Percentiles rank a stretch among this genome's conserved stretches.
Conservation (phyloP, 2,329 filamentous ascomycete genomes). For the Aurifilum marmelostoma region DNA sequence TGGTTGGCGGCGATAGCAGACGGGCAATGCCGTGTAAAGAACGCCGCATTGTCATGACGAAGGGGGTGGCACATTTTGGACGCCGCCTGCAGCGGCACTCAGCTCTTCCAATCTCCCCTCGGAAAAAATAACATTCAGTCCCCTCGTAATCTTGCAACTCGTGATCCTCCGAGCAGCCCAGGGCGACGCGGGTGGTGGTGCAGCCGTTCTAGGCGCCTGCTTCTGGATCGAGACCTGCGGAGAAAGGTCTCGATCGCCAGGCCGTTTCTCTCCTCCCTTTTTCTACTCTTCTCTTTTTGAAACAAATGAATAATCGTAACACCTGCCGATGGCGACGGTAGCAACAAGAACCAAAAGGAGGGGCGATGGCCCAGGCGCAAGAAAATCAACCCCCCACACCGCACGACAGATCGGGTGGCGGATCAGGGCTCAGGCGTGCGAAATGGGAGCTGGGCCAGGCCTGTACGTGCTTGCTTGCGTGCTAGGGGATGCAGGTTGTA, state of each 20-base stretch:
- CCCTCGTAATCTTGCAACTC: not conserved
- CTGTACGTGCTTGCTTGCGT: not conserved
- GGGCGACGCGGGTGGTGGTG: conserved; percentile 9
- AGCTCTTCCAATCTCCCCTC: conserved; percentile 11
- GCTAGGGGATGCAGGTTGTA: conserved; percentile 8
- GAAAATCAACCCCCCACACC: not conserved
- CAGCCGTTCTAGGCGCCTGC: conserved; percentile 7
- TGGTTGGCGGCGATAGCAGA: conserved; percentile 9
- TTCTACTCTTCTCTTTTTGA: not conserved
- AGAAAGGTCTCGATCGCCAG: conserved; percentile 11
- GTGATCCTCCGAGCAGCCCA: not conserved
- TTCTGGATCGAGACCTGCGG: conserved; percentile 17
- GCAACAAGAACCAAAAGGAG: not conserved
- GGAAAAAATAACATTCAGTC: conserved; percentile 9
- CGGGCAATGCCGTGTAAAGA: conserved; percentile 17
- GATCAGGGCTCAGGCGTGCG: conserved; percentile 1
- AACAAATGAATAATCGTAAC: no score
- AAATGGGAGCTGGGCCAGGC: conserved; percentile 1
- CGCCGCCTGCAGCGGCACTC: conserved; percentile 18
- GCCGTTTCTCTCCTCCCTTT: conserved; percentile 1
- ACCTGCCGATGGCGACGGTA: not conserved
- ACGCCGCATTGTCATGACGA: conserved; percentile 18
- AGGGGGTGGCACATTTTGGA: conserved; percentile 9
- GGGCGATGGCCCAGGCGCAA: not conserved
- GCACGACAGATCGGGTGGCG: conserved; percentile 16